Evolutionary conservation across 2,329 filamentous ascomycete species (phyloP), one percentile per base, ranked within the genome.

Genomic region (Fusarium newnesense): DNA sequence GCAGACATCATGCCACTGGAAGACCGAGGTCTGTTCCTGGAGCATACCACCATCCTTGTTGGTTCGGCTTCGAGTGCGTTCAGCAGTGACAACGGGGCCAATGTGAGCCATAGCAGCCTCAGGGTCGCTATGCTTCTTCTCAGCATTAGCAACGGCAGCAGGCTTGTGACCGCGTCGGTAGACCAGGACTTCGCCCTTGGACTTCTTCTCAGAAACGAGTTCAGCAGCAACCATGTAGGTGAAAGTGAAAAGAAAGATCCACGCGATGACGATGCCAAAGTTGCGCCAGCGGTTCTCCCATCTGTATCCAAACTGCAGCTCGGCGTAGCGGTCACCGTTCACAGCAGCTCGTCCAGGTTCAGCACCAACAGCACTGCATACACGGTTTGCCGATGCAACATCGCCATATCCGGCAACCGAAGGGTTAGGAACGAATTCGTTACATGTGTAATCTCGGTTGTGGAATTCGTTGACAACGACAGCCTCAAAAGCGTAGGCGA

Each of bases 401-500:
- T 79, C 58, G 7, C 44, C 62, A 24, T 84, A 84, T 46, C 74
- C 78, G 0, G 36, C 1, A 10, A 79, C 79, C 44, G 78, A 2
- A 16, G 57, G 50, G 63, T 16, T 57, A 1, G 88, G 88, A 4
- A 89, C 83, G 56, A 81, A 87, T 36, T 79, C 67, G 26, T 80
- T 81, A 78, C 89, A 90, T 1, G 60, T 52, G 79, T 92, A 96
- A 0, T 89, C 70, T 21, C 91, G 89, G 67, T 85, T 83, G 75
- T 90, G 83, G 79, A 97, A 97, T 81, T 97, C 95, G 81, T 97
- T 97, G 72, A 93, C 88, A 87, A 96, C 92, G 32, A 97, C 86
- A 0, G 90, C 85, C 80, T 97, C 94, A 77, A 97, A 97, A 0
- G 90, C 90, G 73, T 97, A 97, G 3, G 89, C 90, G 16, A 97